Evolutionary conservation across 129 eudicot species (phyloP).

Genomic region (Dittrichia graveolens): DNA sequence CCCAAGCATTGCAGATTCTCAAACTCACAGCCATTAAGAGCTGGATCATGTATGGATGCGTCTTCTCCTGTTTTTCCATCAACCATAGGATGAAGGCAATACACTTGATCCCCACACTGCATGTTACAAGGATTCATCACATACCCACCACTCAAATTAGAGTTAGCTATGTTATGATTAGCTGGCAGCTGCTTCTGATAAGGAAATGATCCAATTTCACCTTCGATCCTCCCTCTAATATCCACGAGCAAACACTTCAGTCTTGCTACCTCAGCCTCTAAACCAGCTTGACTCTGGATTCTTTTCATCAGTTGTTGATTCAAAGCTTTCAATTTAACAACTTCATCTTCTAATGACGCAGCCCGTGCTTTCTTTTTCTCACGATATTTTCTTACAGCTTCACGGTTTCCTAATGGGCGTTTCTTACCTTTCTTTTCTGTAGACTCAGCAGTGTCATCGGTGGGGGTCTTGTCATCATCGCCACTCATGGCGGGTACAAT

Average conservation of each 20-base stretch:
- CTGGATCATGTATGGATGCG: constrained; percentile 47
- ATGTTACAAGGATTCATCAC: constrained; percentile 75
- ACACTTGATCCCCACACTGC: constrained; percentile 72
- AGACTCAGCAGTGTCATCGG: constrained; percentile 77
- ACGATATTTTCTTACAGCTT: constrained; percentile 85
- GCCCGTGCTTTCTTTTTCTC: constrained; percentile 83
- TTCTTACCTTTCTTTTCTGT: constrained; percentile 60
- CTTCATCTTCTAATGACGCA: constrained; percentile 85
- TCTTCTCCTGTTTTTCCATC: constrained; percentile 45
- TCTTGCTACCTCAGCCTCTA: constrained; percentile 83
- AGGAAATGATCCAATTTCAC: constrained; percentile 89
- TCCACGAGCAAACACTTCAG: constrained; percentile 92
- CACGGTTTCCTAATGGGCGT: constrained; percentile 74
- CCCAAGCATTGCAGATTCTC: constrained; percentile 65
- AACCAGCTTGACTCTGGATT: constrained; percentile 65
- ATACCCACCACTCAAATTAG: constrained; percentile 52
- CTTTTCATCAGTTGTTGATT: constrained; percentile 79
- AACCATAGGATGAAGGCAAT: constrained; percentile 63
- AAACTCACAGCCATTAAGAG: constrained; percentile 63
- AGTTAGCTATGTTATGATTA: constrained; percentile 42
- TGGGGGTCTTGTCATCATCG: constrained; percentile 48
- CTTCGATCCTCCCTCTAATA: constrained; percentile 83
- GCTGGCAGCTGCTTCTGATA: constrained; percentile 53
- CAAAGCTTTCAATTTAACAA: constrained; percentile 63
- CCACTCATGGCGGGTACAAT: constrained; percentile 62